Evolutionary conservation across 257 asterid species (phyloP), one percentile per base, ranked within the genome.

Genomic region (Capsicum baccatum): DNA sequence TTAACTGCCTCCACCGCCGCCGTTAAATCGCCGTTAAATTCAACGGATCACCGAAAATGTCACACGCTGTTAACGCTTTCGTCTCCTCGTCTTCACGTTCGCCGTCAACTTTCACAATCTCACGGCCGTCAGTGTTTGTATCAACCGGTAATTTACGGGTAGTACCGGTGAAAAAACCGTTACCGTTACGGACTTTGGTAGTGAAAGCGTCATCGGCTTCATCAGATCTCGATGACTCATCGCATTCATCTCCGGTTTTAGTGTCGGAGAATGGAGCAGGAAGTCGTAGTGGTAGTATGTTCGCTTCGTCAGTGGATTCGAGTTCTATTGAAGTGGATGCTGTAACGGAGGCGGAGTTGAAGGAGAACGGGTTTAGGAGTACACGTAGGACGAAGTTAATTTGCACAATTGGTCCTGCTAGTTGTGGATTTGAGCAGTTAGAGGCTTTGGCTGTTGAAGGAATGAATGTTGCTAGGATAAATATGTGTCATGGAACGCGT

Each of bases 401-500:
- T 57, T 97, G 98, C 88, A 94, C 99, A 48, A 91, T 97, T 62
- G 99, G 99, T 3, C 98, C 98, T 2, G 91, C 91, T 8, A 91
- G 97, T 67, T 93, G 98, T 62, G 89, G 90, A 83, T 92, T 97
- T 86, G 97, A 94, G 89, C 94, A 93, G 91, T 88, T 96, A 87
- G 98, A 96, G 91, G 98, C 97, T 58, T 86, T 96, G 86, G 99
- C 99, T 8, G 98, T 91, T 5, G 99, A 97, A 9, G 99, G 99
- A 47, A 94, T 95, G 99, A 95, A 97, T 86, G 97, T 95, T 73
- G 97, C 98, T 3, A 92, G 99, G 90, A 91, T 97, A 84, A 97
- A 97, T 85, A 97, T 97, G 99, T 97, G 99, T 81, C 99, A 97
- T 60, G 99, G 99, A 85, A 95, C 98, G 62, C 89, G 97, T 80